Evolutionary conservation across 345 rosid species (phyloP).

Genomic region (Raphanus raphanistrum): DNA sequence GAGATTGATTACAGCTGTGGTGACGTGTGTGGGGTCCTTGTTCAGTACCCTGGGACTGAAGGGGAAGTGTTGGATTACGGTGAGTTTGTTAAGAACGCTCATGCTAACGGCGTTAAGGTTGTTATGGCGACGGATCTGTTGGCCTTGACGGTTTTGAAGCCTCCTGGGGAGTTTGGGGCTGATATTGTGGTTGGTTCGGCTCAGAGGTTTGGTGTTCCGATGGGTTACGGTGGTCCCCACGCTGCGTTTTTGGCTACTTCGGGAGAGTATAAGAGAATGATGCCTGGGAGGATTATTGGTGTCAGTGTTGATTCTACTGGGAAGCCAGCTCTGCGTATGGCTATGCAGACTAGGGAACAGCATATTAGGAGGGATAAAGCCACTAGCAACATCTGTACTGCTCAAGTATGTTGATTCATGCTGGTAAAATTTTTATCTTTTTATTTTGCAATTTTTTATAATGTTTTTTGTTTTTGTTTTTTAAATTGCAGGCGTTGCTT

Average conservation of each 20-base stretch:
- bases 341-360: slow-evolving; percentile 99
- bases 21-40: slow-evolving; percentile 91
- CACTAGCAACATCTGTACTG: slow-evolving; percentile 98
- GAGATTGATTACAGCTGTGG: slow-evolving; percentile 76
- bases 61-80: slow-evolving; percentile 90
- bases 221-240: slow-evolving; percentile 99
- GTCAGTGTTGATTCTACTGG: slow-evolving; percentile 92
- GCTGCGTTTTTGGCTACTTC: slow-evolving; percentile 98
- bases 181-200: slow-evolving; percentile 97
- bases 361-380: slow-evolving; percentile 99
- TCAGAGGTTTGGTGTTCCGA: slow-evolving; percentile 95
- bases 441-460: slow-evolving; percentile 7
- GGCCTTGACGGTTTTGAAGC: slow-evolving; percentile 93
- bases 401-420: slow-evolving; percentile 61
- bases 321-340: slow-evolving; percentile 94
- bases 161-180: slow-evolving; percentile 92
- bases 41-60: slow-evolving; percentile 97
- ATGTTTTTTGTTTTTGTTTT: slow-evolving; percentile 14
- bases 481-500: slow-evolving; percentile 70
- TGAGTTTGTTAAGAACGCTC: slow-evolving; percentile 86
- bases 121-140: slow-evolving; percentile 92
- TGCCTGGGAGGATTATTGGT: slow-evolving; percentile 98
- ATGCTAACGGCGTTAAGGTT: slow-evolving; percentile 91
- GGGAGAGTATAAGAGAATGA: slow-evolving; percentile 96
- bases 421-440: slow-evolving; percentile 1